Evolutionary conservation across 2,329 filamentous ascomycete species (phyloP).

Genomic region (Sclerotinia sclerotiorum): DNA sequence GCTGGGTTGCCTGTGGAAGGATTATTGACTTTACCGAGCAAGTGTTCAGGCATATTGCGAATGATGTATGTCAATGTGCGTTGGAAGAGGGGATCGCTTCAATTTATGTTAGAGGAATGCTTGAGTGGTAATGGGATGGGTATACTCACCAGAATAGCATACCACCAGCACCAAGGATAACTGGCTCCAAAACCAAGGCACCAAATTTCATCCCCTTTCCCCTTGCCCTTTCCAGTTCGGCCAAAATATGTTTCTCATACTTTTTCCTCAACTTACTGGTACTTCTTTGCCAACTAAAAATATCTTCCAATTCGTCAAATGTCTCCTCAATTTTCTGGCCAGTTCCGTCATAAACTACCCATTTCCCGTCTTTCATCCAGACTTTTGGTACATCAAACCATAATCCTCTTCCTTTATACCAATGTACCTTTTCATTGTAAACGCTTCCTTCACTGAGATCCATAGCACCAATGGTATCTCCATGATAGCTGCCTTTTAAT

Average conservation of each 20-base stretch:
- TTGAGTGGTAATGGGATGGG: not conserved
- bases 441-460: slow-evolving; percentile 75
- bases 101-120: not conserved
- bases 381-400: slow-evolving; percentile 82
- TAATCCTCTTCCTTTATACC: slow-evolving; percentile 75
- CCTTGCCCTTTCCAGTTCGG: slow-evolving; percentile 52
- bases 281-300: slow-evolving; percentile 61
- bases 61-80: slow-evolving; percentile 66
- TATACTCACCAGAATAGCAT: slow-evolving; percentile 72
- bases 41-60: slow-evolving; percentile 50
- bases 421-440: slow-evolving; percentile 81
- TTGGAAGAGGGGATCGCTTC: slow-evolving; percentile 78
- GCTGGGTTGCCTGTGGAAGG: slow-evolving; percentile 21
- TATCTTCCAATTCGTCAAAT: slow-evolving; percentile 48
- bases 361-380: slow-evolving; percentile 63
- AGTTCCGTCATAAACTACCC: slow-evolving; percentile 52
- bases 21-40: slow-evolving; percentile 20
- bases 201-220: slow-evolving; percentile 67
- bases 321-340: slow-evolving; percentile 26
- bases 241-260: slow-evolving; percentile 62
- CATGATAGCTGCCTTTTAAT: slow-evolving; percentile 79
- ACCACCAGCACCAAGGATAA: slow-evolving; percentile 78
- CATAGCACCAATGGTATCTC: slow-evolving; percentile 87
- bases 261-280: slow-evolving; percentile 46
- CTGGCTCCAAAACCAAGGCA: slow-evolving; percentile 75